Conservation (phyloP, 306 rosid species). For the Betula pendula region DNA sequence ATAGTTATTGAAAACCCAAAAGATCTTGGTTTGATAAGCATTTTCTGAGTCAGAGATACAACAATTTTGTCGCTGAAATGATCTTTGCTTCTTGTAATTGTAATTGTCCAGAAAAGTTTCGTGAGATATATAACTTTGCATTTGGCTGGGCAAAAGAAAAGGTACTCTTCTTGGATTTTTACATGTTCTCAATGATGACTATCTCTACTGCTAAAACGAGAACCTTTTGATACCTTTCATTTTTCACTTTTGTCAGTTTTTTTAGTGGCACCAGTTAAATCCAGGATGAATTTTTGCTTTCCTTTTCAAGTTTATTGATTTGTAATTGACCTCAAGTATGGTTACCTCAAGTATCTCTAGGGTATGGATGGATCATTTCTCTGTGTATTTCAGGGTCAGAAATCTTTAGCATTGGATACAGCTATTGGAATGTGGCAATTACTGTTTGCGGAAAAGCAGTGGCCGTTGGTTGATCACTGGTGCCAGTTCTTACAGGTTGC, state of each 20-base stretch:
- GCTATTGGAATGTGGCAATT: conserved; percentile 99
- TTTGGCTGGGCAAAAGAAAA: conserved; percentile 99
- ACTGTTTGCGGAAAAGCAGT: conserved; percentile 93
- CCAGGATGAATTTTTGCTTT: background rate
- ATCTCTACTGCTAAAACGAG: background rate
- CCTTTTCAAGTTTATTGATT: too few relatives aligned
- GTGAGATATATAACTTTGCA: conserved; percentile 95
- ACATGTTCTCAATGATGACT: background rate
- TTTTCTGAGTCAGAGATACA: background rate
- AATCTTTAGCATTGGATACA: conserved; percentile 96
- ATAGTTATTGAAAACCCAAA: conserved; percentile 16
- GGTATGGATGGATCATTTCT: background rate
- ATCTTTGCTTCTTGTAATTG: conserved; percentile 27
- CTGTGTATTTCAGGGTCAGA: conserved; percentile 78
- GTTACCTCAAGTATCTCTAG: conserved; percentile 2
- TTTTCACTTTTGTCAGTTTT: background rate
- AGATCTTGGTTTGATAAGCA: background rate
- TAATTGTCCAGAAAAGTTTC: conserved; percentile 80
- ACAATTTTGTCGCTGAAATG: conserved; percentile 27
- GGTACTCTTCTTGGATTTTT: conserved; percentile 38
- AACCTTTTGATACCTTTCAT: background rate
- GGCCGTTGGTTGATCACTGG: conserved; percentile 98
- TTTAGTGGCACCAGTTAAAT: background rate
- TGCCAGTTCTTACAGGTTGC: conserved; percentile 95
- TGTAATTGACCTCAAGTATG: background rate